These are phyloP conservation scores for Magnusiomyces fungicola DNA, from an alignment of 1,139 yeast species.

Conservation along the genomic window DNA sequence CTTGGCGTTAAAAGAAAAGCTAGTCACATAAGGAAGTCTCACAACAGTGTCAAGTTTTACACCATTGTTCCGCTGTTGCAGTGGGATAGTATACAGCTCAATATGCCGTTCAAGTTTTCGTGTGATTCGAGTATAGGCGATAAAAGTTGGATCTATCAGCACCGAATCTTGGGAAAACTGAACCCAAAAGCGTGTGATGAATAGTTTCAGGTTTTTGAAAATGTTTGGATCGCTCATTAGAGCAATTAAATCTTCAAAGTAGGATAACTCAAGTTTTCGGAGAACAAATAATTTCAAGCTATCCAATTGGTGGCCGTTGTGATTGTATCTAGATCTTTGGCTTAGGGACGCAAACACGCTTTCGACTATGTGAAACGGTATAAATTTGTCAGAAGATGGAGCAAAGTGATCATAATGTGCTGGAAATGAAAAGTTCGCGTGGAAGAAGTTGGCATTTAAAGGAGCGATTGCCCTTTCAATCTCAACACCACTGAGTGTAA, in stretches of 20 bases:
- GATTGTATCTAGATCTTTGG: neutral
- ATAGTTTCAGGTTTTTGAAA: neutral
- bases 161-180: neutral
- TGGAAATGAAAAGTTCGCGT: neutral
- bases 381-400: neutral
- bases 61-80: slow-evolving; percentile 1
- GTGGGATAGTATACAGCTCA: neutral
- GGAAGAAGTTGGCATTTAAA: neutral
- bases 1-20: neutral
- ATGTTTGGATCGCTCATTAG: neutral
- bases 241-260: neutral
- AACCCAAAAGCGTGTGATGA: neutral
- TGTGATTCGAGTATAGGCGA: neutral
- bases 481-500: neutral
- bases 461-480: neutral
- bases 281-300: neutral
- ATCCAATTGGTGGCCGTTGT: neutral
- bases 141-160: neutral
- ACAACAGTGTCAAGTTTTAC: neutral
- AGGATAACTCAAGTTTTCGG: neutral
- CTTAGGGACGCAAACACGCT: neutral
- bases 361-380: neutral
- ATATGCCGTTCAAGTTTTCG: neutral
- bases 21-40: neutral
- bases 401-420: neutral